Evolutionary conservation across 177 flowering plant genomes (phyloP).

Genomic region (Vitis hybrid): DNA sequence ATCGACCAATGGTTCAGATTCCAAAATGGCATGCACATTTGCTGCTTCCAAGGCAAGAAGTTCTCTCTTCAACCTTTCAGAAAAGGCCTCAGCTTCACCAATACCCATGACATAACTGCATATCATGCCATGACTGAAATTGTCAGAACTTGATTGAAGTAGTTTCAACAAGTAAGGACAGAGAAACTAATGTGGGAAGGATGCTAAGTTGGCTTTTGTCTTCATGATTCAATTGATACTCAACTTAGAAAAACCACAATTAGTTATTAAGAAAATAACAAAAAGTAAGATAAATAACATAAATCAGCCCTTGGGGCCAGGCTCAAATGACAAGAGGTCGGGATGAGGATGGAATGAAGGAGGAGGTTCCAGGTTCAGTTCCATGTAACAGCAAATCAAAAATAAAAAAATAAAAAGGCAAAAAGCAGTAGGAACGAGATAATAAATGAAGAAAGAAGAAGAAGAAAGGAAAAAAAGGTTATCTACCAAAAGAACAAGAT

Average conservation of each 20-base stretch:
- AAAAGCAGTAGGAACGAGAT: too few species aligned
- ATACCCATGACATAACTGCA: slow-evolving; percentile 98
- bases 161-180: not conserved
- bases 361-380: too few species aligned
- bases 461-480: too few species aligned
- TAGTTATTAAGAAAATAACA: not conserved
- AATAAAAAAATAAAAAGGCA: too few species aligned
- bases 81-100: slow-evolving; percentile 99
- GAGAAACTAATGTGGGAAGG: not conserved
- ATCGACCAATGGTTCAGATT: slow-evolving; percentile 85
- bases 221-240: not conserved
- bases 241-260: not conserved
- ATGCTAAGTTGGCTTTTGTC: not conserved
- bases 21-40: slow-evolving; percentile 98
- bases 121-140: slow-evolving; percentile 2
- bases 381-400: too few species aligned
- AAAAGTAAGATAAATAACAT: not conserved
- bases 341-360: too few species aligned
- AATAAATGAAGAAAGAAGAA: too few species aligned
- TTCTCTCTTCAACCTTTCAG: slow-evolving; percentile 96
- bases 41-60: slow-evolving; percentile 99
- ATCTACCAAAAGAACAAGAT: too few species aligned
- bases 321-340: too few species aligned
- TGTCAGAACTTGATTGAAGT: not conserved
- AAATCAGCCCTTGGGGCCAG: not conserved